phyloP scores from a whole-genome alignment of 2,329 filamentous ascomycete genomes.

The Cercospora berteroae region DNA sequence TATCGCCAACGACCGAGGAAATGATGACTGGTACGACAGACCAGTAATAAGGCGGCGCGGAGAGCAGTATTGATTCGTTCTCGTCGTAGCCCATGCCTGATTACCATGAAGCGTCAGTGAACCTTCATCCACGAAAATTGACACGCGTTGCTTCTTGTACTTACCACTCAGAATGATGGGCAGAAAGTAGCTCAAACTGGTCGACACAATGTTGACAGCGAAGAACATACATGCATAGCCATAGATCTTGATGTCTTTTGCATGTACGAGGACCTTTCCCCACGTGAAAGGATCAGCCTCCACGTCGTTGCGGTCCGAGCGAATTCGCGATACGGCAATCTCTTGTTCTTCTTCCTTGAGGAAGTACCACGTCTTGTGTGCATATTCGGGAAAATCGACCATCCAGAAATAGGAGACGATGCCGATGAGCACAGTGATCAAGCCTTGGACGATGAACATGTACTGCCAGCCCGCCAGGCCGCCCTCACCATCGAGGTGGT shows the following conservation, averaged over 20 bases:
- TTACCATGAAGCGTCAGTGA: neutral
- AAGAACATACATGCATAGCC: constrained; percentile 65
- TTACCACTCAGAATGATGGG: constrained; percentile 43
- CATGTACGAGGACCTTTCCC: constrained; percentile 56
- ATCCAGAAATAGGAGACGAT: constrained; percentile 67
- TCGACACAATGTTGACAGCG: constrained; percentile 65
- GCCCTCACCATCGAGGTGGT: constrained; percentile 57
- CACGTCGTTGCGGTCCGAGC: constrained; percentile 61
- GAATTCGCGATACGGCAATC: constrained; percentile 58
- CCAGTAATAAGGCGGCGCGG: constrained; percentile 67
- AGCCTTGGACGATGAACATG: constrained; percentile 67
- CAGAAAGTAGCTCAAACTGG: constrained; percentile 63
- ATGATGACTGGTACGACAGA: constrained; percentile 62
- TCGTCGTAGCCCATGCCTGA: constrained; percentile 44
- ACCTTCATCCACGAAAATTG: neutral
- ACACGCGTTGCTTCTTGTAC: neutral
- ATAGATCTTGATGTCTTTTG: constrained; percentile 61
- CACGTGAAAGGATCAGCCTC: constrained; percentile 56
- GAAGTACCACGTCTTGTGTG: constrained; percentile 58
- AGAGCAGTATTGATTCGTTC: constrained; percentile 56
- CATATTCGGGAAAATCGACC: constrained; percentile 65
- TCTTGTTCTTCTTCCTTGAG: constrained; percentile 55
- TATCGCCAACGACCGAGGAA: constrained; percentile 63
- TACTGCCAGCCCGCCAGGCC: constrained; percentile 64
- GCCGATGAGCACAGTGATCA: constrained; percentile 59